Percentiles rank a stretch among this genome's conserved stretches.
Evolutionary conservation across 305 asterid species (phyloP).

Genomic region (Fraxinus greggii): DNA sequence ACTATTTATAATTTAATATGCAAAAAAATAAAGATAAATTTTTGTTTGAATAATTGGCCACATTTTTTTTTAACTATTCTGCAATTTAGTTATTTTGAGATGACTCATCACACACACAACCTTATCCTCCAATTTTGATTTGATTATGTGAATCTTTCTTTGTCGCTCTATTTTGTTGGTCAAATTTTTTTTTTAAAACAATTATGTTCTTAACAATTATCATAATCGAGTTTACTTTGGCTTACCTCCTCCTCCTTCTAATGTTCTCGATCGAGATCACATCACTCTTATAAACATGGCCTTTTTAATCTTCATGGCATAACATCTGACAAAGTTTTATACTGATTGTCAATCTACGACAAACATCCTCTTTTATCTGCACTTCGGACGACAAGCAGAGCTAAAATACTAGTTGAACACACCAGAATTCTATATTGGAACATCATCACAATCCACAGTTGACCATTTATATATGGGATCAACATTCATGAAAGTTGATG

Average conservation of each 20-base stretch:
- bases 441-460: background rate
- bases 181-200: background rate
- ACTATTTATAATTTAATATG: too few relatives aligned
- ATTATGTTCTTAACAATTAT: background rate
- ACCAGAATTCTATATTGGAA: background rate
- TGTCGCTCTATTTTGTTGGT: background rate
- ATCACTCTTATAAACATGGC: background rate
- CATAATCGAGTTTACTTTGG: background rate
- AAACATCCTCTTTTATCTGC: too few relatives aligned
- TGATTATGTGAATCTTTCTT: background rate
- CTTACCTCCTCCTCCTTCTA: background rate
- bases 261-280: too few relatives aligned
- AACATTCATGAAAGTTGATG: background rate
- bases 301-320: too few relatives aligned
- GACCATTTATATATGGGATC: background rate
- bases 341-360: background rate
- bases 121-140: background rate
- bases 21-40: too few relatives aligned
- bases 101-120: background rate
- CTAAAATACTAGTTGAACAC: background rate
- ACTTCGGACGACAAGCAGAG: background rate
- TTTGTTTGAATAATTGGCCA: background rate
- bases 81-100: background rate
- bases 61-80: background rate
- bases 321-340: background rate